Conservation (phyloP, 2,329 filamentous ascomycete species). For the Cladorrhinum sp. region DNA sequence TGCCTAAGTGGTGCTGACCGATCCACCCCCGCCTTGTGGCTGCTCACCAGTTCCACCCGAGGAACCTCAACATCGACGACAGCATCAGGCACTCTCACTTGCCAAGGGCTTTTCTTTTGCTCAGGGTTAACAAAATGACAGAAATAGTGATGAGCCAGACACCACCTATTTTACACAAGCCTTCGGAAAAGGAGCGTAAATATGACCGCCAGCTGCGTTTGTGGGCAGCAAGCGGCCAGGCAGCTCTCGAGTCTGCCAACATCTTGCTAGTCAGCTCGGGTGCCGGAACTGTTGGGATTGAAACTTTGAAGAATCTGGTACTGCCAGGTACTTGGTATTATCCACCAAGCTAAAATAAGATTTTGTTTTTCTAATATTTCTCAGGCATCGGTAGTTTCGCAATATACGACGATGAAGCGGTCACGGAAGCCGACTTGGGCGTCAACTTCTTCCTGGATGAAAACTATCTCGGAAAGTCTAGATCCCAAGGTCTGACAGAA, state of each 20-base stretch:
- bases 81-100: not conserved
- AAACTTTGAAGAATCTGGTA: slow-evolving; percentile 96
- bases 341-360: too few species aligned
- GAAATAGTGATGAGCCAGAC: slow-evolving; percentile 45
- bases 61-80: not conserved
- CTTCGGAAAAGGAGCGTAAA: slow-evolving; percentile 65
- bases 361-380: too few species aligned
- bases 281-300: slow-evolving; percentile 80
- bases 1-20: too few species aligned
- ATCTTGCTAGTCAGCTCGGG: slow-evolving; percentile 89
- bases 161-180: slow-evolving; percentile 49
- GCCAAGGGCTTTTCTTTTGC: not conserved
- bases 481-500: slow-evolving; percentile 74
- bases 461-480: slow-evolving; percentile 67
- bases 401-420: slow-evolving; percentile 75
- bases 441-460: slow-evolving; percentile 97
- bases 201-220: slow-evolving; percentile 94
- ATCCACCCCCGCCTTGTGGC: slow-evolving; percentile 5
- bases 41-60: not conserved
- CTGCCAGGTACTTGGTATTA: slow-evolving; percentile 62
- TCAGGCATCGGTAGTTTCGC: slow-evolving; percentile 83
- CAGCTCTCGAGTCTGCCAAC: slow-evolving; percentile 84
- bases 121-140: slow-evolving; percentile 36
- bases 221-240: slow-evolving; percentile 90
- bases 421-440: slow-evolving; percentile 80